phyloP scores from a whole-genome alignment of 2,329 filamentous ascomycete species.

The Xylariaceae sp. region DNA sequence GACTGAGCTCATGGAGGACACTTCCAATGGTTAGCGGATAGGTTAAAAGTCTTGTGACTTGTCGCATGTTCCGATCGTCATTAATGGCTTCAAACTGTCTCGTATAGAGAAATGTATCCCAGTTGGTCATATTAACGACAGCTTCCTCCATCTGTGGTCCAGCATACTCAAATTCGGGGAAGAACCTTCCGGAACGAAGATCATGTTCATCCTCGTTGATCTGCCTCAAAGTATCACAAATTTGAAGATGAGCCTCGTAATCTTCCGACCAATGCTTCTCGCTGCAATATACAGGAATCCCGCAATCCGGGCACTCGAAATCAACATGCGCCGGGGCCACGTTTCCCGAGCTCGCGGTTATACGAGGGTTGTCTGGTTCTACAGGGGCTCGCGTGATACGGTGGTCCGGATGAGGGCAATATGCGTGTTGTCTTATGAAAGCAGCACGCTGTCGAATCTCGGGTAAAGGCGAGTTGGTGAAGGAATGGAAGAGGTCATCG shows the following conservation, averaged over 20 bases:
- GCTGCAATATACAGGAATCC: conserved; percentile 90
- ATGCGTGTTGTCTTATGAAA: conserved; percentile 91
- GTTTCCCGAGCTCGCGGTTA: conserved; percentile 60
- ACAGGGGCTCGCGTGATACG: conserved; percentile 73
- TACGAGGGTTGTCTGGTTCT: conserved; percentile 68
- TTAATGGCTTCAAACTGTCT: conserved; percentile 91
- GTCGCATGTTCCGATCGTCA: conserved; percentile 86
- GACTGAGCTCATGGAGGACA: conserved; percentile 91
- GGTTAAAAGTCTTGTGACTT: conserved; percentile 90
- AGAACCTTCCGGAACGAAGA: conserved; percentile 85
- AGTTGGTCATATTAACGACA: conserved; percentile 95
- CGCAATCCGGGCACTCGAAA: conserved; percentile 96
- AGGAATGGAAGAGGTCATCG: conserved; percentile 92
- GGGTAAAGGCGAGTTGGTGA: conserved; percentile 85
- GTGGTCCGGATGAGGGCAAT: conserved; percentile 91
- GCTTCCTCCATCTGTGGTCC: conserved; percentile 90
- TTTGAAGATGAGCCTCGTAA: conserved; percentile 89
- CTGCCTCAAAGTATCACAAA: conserved; percentile 89
- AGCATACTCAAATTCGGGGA: conserved; percentile 92
- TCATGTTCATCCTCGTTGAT: conserved; percentile 99
- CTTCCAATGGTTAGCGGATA: conserved; percentile 93
- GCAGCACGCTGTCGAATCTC: conserved; percentile 87
- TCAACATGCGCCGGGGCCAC: conserved; percentile 80
- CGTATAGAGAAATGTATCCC: conserved; percentile 96
- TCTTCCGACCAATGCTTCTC: conserved; percentile 96